Evolutionary conservation across 2,329 filamentous ascomycete genomes (phyloP), one percentile per base, ranked within the genome.

Genomic region (Nemania sp.): DNA sequence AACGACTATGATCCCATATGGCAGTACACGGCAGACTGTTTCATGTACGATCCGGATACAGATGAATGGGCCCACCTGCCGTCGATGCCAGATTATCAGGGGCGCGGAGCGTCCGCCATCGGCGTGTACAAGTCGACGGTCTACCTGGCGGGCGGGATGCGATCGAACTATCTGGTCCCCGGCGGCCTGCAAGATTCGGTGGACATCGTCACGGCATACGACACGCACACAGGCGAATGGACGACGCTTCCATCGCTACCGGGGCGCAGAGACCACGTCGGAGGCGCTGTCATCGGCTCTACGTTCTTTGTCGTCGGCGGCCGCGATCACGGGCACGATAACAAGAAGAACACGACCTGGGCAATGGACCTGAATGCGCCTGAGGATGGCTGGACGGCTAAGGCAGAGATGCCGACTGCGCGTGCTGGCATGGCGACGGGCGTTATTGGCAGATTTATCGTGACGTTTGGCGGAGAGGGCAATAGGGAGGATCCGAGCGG

Each of bases 271-370:
- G 39, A 43, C 23, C 17, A 42, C 15, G 20, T 7, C 12, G 47
- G 39, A 28, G 47, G 22, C 17, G 39, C 30, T 17, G 30, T 37
- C 4, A 8, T 28, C 12, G 8, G 30, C 1, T 12, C 9, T 3
- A 43, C 23, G 7, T 37, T 50, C 22, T 43, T 14, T 8, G 47
- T 50, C 8, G 12, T 37, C 2, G 47, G 47, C 8, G 47, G 47
- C 17, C 47, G 30, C 11, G 30, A 50, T 3, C 17, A 36, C 1
- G 30, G 30, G 5, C 17, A 12, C 19, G 47, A 9, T 19, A 44
- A 45, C 14, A n/a, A 6, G 1, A 37, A 39, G 17, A 17, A 39
- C 17, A 28, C 23, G 1, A 39, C 24, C 7, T 45, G 31, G 40
- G 24, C 4, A 6, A 28, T 44, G 14, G 19, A 31, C 15, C 23